A percentile compares a stretch with the other conserved stretches of the same genome.
These are phyloP conservation scores for Amorphotheca resinae DNA, from an alignment of 495 filamentous ascomycete genomes.

Conservation along the genomic window DNA sequence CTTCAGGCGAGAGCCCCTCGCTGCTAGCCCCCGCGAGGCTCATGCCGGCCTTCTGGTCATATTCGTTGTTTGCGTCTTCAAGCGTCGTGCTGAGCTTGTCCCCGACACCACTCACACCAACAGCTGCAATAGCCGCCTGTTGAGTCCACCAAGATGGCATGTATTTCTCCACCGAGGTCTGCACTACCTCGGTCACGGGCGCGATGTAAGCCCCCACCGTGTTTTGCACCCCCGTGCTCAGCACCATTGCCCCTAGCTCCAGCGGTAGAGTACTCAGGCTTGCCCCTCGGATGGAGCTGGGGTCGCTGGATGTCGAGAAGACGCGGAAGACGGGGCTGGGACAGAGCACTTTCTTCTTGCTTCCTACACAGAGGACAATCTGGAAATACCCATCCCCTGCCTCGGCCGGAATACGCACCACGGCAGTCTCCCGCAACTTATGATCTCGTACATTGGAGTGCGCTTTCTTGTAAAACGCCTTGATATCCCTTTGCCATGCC, in stretches of 20 bases:
- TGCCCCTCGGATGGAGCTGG: conserved; percentile 48
- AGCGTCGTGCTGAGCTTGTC: conserved; percentile 24
- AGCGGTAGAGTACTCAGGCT: conserved; percentile 50
- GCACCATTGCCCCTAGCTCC: conserved; percentile 47
- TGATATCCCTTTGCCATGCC: conserved; percentile 55
- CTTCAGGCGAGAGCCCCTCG: conserved; percentile 25
- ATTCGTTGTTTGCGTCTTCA: conserved; percentile 15
- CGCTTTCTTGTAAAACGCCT: conserved; percentile 40
- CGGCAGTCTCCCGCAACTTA: conserved; percentile 43
- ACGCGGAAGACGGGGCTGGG: conserved; percentile 52
- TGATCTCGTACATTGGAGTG: conserved; percentile 33
- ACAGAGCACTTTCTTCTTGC: conserved; percentile 41
- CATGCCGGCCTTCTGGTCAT: conserved; percentile 13
- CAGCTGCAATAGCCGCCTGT: conserved; percentile 30
- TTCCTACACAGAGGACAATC: conserved; percentile 44
- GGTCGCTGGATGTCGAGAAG: conserved; percentile 44
- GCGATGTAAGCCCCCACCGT: conserved; percentile 33
- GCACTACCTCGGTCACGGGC: conserved; percentile 32
- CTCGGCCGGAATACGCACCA: conserved; percentile 48
- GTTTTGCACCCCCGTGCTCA: conserved; percentile 37
- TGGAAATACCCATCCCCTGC: conserved; percentile 56
- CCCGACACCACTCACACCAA: conserved; percentile 27
- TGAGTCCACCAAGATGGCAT: conserved; percentile 33
- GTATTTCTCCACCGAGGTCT: conserved; percentile 28
- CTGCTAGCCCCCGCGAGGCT: conserved; percentile 14